Percentiles rank a stretch among this genome's conserved stretches.
These are phyloP conservation scores for Coleophoma cylindrospora DNA, from an alignment of 2,329 filamentous ascomycete genomes.

Conservation along the genomic window DNA sequence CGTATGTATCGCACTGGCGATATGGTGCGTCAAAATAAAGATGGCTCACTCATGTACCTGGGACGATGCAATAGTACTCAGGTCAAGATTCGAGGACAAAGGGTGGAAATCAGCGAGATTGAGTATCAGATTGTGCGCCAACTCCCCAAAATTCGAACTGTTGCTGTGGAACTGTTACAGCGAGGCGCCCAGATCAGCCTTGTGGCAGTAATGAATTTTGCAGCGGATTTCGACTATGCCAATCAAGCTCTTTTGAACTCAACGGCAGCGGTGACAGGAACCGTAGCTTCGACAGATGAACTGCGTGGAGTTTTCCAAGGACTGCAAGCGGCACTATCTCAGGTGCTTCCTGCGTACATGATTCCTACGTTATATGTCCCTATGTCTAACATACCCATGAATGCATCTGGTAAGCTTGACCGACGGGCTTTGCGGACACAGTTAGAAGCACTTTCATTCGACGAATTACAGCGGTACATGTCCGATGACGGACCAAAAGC, in stretches of 20 bases:
- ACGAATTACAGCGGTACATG: constrained; percentile 1
- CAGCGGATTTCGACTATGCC: neutral
- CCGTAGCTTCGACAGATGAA: neutral
- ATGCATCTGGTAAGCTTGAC: constrained; percentile 10
- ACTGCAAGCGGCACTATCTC: neutral
- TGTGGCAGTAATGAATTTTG: constrained; percentile 1
- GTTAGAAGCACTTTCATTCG: neutral
- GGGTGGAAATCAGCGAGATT: constrained; percentile 60
- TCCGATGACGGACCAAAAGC: neutral
- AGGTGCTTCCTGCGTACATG: constrained; percentile 8
- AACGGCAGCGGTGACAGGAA: neutral
- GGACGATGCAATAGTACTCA: constrained; percentile 60
- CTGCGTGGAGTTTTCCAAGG: constrained; percentile 1
- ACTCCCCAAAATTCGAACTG: neutral
- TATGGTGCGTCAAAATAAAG: constrained; percentile 51
- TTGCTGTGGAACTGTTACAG: neutral
- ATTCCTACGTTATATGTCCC: constrained; percentile 7
- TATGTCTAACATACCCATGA: constrained; percentile 6
- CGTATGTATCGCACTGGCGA: constrained; percentile 58
- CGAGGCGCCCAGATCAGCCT: neutral
- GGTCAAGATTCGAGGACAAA: constrained; percentile 58
- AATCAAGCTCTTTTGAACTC: neutral
- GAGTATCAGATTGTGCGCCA: constrained; percentile 15
- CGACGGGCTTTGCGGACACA: constrained; percentile 14
- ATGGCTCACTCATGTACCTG: constrained; percentile 54